Conservation (phyloP, 345 rosid species). For the Lumnitzera racemosa region DNA sequence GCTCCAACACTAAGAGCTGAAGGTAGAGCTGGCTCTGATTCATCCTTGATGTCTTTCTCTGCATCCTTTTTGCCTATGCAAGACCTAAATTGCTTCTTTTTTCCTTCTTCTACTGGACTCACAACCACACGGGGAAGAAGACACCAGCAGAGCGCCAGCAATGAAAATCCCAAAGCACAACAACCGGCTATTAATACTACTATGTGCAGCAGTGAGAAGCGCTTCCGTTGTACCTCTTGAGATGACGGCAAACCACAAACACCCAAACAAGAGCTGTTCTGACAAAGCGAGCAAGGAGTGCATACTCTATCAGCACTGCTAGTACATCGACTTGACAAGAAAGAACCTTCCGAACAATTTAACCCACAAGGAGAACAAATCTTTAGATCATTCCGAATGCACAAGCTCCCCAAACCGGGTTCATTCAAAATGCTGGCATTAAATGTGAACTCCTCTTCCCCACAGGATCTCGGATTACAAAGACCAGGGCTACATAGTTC, state of each 20-base stretch:
- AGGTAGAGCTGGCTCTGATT: conserved; percentile 28
- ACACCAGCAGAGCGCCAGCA: conserved; percentile 44
- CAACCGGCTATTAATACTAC: conserved; percentile 38
- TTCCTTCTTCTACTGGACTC: conserved; percentile 31
- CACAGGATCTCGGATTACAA: conserved; percentile 52
- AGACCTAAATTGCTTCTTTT: conserved; percentile 35
- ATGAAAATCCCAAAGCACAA: conserved; percentile 29
- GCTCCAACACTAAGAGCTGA: conserved; percentile 42
- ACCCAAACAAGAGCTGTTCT: conserved; percentile 71
- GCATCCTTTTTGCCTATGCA: conserved; percentile 51
- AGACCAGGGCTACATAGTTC: conserved; percentile 87
- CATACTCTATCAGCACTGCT: conserved; percentile 63
- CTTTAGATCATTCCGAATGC: conserved; percentile 54
- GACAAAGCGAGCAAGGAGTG: conserved; percentile 87
- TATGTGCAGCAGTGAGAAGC: conserved; percentile 36
- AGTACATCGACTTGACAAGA: conserved; percentile 74
- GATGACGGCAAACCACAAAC: conserved; percentile 46
- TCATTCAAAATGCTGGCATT: conserved; percentile 81
- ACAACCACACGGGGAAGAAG: conserved; percentile 32
- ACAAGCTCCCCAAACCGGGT: conserved; percentile 63
- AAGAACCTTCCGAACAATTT: conserved; percentile 66
- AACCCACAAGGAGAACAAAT: conserved; percentile 73
- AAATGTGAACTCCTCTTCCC: conserved; percentile 52
- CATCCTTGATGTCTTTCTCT: conserved; percentile 30
- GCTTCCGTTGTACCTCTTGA: conserved; percentile 22